These are phyloP conservation scores for Plasmopara viticola DNA, from an alignment of 352 stramenopile genomes.

Conservation along the genomic window DNA sequence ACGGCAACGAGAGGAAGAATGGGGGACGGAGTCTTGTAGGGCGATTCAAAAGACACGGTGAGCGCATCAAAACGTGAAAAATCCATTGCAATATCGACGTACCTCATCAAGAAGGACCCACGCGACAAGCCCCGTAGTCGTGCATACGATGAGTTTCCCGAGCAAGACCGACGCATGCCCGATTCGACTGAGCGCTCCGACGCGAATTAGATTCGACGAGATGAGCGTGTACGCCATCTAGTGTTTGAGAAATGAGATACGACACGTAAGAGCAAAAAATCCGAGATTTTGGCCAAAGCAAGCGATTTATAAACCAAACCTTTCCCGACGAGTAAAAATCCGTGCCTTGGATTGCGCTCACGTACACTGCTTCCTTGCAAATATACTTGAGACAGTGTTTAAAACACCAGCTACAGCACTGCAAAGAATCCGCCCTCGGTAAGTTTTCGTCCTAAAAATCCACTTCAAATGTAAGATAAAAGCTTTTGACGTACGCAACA, in stretches of 20 bases:
- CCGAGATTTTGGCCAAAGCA: neutral
- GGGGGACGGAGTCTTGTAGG: slow-evolving; percentile 40
- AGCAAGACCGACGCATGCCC: slow-evolving; percentile 61
- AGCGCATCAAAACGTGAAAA: no score
- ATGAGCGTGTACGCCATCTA: slow-evolving; percentile 63
- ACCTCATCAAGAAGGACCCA: slow-evolving; percentile 72
- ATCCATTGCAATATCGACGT: slow-evolving; percentile 7
- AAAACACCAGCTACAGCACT: slow-evolving; percentile 85
- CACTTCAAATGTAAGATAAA: neutral
- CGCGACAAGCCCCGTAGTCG: slow-evolving; percentile 51
- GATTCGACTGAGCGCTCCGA: slow-evolving; percentile 63
- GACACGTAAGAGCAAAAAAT: neutral
- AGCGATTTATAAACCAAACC: slow-evolving; percentile 20
- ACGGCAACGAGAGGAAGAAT: slow-evolving; percentile 61
- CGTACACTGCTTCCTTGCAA: slow-evolving; percentile 75
- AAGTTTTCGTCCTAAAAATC: neutral
- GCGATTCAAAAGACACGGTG: neutral
- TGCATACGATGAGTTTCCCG: slow-evolving; percentile 73
- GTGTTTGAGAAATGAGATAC: neutral
- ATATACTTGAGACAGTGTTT: slow-evolving; percentile 81
- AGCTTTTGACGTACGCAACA: slow-evolving; percentile 56
- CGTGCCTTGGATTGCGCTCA: slow-evolving; percentile 76
- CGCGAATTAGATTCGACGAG: slow-evolving; percentile 58
- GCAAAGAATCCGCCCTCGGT: slow-evolving; percentile 5
- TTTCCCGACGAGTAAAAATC: slow-evolving; percentile 73